These are phyloP conservation scores for Nelumbo lutea DNA, from an alignment of 164 flowering plant species.

Conservation along the genomic window DNA sequence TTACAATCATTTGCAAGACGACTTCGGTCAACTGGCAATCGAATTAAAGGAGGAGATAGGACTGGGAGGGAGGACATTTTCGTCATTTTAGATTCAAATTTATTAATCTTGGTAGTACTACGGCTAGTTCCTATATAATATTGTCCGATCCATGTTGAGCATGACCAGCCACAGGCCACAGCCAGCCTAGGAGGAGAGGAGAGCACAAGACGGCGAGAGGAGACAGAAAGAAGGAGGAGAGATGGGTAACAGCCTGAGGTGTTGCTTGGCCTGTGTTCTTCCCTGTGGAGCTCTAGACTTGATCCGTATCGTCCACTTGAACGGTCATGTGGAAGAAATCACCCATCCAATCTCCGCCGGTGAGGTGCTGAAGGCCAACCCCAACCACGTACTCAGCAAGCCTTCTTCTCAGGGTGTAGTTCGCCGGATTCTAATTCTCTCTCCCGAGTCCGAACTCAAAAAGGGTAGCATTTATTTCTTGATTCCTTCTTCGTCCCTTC, in stretches of 20 bases:
- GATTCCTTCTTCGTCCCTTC: slow-evolving; percentile 56
- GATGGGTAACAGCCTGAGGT: slow-evolving; percentile 85
- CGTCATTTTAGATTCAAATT: too few relatives aligned
- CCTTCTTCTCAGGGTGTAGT: slow-evolving; percentile 60
- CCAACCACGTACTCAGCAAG: slow-evolving; percentile 68
- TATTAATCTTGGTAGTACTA: too few relatives aligned
- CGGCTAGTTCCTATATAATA: slow-evolving; percentile 1
- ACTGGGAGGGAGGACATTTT: too few relatives aligned
- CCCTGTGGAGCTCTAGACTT: slow-evolving; percentile 89
- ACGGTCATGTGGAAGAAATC: slow-evolving; percentile 72
- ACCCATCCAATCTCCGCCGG: slow-evolving; percentile 63
- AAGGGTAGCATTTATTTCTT: slow-evolving; percentile 80
- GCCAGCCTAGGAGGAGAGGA: not conserved
- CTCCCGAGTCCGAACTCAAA: slow-evolving; percentile 74
- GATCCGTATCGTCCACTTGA: slow-evolving; percentile 82
- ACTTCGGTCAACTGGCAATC: too few relatives aligned
- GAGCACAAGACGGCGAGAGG: not conserved
- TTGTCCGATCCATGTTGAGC: not conserved
- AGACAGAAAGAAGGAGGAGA: slow-evolving; percentile 3
- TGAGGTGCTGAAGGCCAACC: slow-evolving; percentile 58
- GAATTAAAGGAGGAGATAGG: too few relatives aligned
- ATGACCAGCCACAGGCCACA: too few relatives aligned
- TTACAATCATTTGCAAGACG: too few relatives aligned
- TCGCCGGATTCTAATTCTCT: slow-evolving; percentile 51
- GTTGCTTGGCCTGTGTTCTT: slow-evolving; percentile 89